Evolutionary conservation across 2,329 filamentous ascomycete species (phyloP), one percentile per base, ranked within the genome.

Genomic region (Pezizomycotina sp.): DNA sequence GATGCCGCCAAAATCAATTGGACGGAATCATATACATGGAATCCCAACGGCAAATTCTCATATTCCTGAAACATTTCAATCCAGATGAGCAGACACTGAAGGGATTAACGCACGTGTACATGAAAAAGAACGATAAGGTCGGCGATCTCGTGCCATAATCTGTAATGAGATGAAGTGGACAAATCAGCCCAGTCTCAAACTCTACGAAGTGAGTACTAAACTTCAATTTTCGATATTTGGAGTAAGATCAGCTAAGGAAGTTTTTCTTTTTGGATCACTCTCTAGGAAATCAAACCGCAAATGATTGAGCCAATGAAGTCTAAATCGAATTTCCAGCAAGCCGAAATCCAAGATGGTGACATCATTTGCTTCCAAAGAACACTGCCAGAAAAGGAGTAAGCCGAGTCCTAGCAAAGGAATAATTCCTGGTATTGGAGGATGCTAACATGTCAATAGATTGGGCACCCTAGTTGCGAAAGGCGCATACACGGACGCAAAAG

Each of bases 241-340:
- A n/a, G n/a, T n/a, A n/a, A n/a, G n/a, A n/a, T n/a, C n/a, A 10
- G 9, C 27, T 33, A 20, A 31, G 28, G 29, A 42, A 49, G 23
- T 32, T 16, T 27, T 21, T 21, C 10, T 30, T 27, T 34, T 34
- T 40, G 52, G 53, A 50, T 54, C 28, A 23, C 6, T 36, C 7
- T 31, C 16, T 40, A 71, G 66, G 89, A 98, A 62, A 95, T 98
- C 60, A 98, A 95, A 60, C 83, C 84, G 33, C 80, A 74, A 42
- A 95, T 95, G 84, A 92, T 98, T 48, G 91, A 98, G 54, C 68
- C 71, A 5, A 77, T 98, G 63, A 95, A 93, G 59, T 69, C 76
- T 0, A 95, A 92, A 60, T 74, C 82, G 53, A 82, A 83, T 0
- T 66, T 98, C 42, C 79, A 83, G 48, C 74, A 80, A 42, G 89